Base-by-base conservation (phyloP, 352 stramenopile species). In the Porosira glacialis region DNA sequence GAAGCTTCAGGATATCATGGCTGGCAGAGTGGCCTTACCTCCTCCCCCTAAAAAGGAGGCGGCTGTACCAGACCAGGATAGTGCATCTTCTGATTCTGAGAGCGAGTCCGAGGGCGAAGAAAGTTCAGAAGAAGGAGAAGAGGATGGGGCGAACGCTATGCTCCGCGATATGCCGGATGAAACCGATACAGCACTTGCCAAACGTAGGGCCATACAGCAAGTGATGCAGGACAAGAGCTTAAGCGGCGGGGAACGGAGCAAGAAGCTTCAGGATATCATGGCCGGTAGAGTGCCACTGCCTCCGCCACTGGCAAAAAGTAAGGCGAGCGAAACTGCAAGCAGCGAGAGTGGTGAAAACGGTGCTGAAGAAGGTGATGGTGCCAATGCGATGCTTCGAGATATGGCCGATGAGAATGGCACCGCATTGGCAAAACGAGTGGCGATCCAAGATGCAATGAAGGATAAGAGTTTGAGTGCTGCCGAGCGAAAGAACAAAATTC, bases 401-500 rank as follows among this genome's bases (percentile, higher is more conserved):
- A 69, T 84, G 50, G 41, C 70, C 3, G 55, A 73, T 43, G 70
- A 80, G 28, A 43, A 66, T 45, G 41, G 67, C 39, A 41, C 33
- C 2, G 48, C 70, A 19, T 28, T 75, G 17, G 41, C 53, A 11
- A 84, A 81, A 48, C 53, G 73, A 2, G 38, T 58, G 44, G 50
- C 63, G 7, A 69, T 81, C 27, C 45, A 71, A 60, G 24, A 19
- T 10, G 38, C 69, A 6, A 78, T 78, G 73, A 21, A 70, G 24
- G 67, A 81, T 41, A 65, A 48, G 38, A 50, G 35, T 6, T 50
- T 81, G 27, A 71, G 56, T 61, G 43, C 36, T 2, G 24, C 45
- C 2, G 70, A 80, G 15, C 44, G 57, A 2, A 75, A 75, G 47
- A 67, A 67, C 51, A 71, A 63, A 35, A 75, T 75, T 31, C 70